Evolutionary conservation across 208 protist species (phyloP), one percentile per base, ranked within the genome.

Genomic region (Crithidia sp.): DNA sequence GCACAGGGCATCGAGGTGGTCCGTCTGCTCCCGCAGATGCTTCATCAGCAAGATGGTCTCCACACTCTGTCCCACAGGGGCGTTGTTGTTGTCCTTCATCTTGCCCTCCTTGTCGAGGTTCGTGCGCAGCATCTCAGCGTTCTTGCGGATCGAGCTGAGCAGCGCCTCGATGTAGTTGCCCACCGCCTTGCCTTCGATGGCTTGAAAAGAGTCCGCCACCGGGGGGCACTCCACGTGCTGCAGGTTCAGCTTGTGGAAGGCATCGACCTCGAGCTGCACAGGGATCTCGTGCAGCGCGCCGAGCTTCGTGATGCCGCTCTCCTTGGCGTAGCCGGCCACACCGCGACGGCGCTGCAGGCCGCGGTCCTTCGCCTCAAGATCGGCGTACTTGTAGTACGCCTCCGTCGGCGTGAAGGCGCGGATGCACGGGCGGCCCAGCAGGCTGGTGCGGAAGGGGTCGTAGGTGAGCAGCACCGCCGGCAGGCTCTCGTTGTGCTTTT

Each of bases 401-500:
- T 58, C 71, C 36, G 89, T 92, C 7, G 82, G 84, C 41, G 82
- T 82, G 73, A 82, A 94, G 61, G 86, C 89, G n/a, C 81, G 81
- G 40, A 94, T 73, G 75, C 84, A 83, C 55, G 85, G 76, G 37
- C 79, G 75, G 12, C 89, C 89, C 60, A 91, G 82, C 53, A 87
- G 59, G 58, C 72, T 70, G 17, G 89, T 91, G 62, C 86, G 84
- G 70, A 90, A 85, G 6, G 86, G 86, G 58, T 94, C 89, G 78
- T 90, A 94, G 41, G 71, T 79, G 28, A 94, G 52, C n/a, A 94
- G 70, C 50, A 94, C 78, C n/a, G 77, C 78, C 41, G 89, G 83
- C 60, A 84, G 66, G 61, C 79, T 78, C 14, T 81, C 66, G 16
- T 68, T 56, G 63, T 84, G 67, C 60, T 90, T 72, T 19, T 92